Evolutionary conservation across 495 filamentous ascomycete genomes (phyloP), one percentile per base, ranked within the genome.

Genomic region (Endocarpon pusillum): DNA sequence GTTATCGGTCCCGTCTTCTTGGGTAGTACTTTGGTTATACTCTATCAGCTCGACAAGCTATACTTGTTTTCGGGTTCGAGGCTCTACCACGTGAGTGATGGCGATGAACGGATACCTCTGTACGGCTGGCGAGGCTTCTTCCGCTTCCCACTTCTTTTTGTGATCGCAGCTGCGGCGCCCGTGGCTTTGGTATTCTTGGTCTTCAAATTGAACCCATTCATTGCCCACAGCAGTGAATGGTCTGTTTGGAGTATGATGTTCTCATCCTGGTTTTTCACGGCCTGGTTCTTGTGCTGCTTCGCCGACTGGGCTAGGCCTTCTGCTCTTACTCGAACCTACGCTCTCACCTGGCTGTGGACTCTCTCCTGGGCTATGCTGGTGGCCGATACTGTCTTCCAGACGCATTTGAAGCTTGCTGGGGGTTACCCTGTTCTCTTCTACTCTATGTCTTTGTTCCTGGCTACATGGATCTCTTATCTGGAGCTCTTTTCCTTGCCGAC

Each of bases 201-300:
- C 23, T 67, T 64, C 17, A 91, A 84, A 53, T 48, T 85, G 47
- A 96, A 97, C 45, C 85, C 86, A 3, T 65, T 75, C 39, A 81
- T 96, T 42, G 58, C 87, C 12, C 89, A 94, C 53, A 81, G 82
- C 51, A 86, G 75, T 43, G 66, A 72, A 39, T 94, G 85, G 42
- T 66, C 81, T 2, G 81, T 94, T 1, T 80, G 75, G 75, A 72
- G 71, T 36, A 91, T 87, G 78, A 79, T 83, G 67, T 43, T 94
- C 2, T 75, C 78, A 11, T 65, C 78, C 11, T 96, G 82, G 66
- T 67, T 86, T 42, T 72, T 75, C 41, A 41, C 76, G 17, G 75
- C 78, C 17, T 97, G 87, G 87, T 73, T 83, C 33, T 64, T 93
- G 34, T 78, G 86, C 43, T 68, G 78, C 5, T 77, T 82, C 3